Evolutionary conservation across 352 stramenopile genomes (phyloP).

Genomic region (Peronospora farinosa): DNA sequence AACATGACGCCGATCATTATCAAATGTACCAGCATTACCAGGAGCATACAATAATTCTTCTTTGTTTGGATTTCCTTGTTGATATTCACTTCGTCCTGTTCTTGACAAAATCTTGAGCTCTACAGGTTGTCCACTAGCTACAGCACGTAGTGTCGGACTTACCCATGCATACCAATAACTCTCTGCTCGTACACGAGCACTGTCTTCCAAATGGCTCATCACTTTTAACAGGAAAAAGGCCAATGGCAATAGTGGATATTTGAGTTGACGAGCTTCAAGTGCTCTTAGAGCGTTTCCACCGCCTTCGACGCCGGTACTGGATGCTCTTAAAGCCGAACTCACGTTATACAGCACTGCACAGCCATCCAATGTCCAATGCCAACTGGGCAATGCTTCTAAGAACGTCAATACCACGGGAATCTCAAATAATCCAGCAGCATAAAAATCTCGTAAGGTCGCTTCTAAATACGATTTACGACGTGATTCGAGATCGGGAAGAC

Average conservation of each 20-base stretch:
- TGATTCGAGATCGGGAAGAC: conserved; percentile 48
- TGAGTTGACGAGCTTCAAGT: conserved; percentile 30
- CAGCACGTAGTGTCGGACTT: conserved; percentile 41
- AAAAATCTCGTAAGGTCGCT: conserved; percentile 53
- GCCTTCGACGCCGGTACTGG: conserved; percentile 20
- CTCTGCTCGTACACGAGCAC: conserved; percentile 44
- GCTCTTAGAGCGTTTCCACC: conserved; percentile 26
- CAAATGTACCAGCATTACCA: conserved; percentile 36
- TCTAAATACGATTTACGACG: conserved; percentile 40
- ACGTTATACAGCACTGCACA: conserved; percentile 60
- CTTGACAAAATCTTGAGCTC: conserved; percentile 33
- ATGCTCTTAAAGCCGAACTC: conserved; percentile 37
- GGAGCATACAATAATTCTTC: conserved; percentile 46
- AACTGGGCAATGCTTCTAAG: conserved; percentile 56
- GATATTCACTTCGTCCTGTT: conserved; percentile 25
- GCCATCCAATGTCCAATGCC: conserved; percentile 65
- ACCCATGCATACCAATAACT: conserved; percentile 67
- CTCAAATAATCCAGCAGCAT: conserved; percentile 56
- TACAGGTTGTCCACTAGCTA: conserved; percentile 41
- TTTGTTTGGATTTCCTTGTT: conserved; percentile 21
- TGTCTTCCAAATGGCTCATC: conserved; percentile 54
- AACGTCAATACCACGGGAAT: conserved; percentile 62
- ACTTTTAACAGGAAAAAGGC: conserved; percentile 67
- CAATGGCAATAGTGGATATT: conserved; percentile 53
- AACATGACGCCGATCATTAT: conserved; percentile 43